A percentile compares a stretch with the other conserved stretches of the same genome.
Evolutionary conservation across 805 yeast species (phyloP).

Genomic region (Candida alai): DNA sequence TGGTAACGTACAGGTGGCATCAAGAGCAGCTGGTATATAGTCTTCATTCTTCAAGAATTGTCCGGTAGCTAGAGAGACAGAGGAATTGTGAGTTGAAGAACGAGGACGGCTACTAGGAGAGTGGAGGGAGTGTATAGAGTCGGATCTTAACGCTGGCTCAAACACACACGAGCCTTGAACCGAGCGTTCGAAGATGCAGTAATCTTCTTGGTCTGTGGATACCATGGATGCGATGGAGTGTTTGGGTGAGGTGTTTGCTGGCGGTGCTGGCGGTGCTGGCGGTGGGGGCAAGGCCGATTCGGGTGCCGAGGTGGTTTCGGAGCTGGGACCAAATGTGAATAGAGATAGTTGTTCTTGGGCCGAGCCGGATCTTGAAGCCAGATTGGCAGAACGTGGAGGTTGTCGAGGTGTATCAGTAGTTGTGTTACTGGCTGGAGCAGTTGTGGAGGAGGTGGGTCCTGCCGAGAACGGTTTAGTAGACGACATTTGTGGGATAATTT

Average conservation of each 20-base stretch:
- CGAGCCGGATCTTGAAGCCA: too few relatives aligned
- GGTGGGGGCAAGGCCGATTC: background rate
- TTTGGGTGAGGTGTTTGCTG: conserved; percentile 8
- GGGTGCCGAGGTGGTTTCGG: conserved; percentile 5
- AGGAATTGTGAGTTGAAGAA: conserved; percentile 20
- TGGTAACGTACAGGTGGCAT: conserved; percentile 65
- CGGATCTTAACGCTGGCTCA: conserved; percentile 10
- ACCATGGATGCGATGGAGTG: conserved; percentile 6
- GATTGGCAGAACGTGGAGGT: too few relatives aligned
- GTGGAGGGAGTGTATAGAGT: conserved; percentile 8
- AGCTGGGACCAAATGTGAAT: conserved; percentile 16
- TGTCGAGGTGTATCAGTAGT: too few relatives aligned
- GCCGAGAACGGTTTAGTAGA: too few relatives aligned
- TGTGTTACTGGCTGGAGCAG: too few relatives aligned
- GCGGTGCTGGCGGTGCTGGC: conserved; percentile 1
- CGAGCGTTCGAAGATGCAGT: conserved; percentile 38
- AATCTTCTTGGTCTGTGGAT: conserved; percentile 11
- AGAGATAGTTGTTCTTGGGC: conserved; percentile 17
- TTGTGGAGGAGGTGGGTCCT: too few relatives aligned
- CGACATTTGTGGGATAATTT: too few relatives aligned
- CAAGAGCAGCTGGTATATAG: conserved; percentile 76
- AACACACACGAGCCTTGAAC: conserved; percentile 30
- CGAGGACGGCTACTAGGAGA: conserved; percentile 13
- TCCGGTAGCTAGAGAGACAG: conserved; percentile 19
- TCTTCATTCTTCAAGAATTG: conserved; percentile 48